Conservation (phyloP, 2,329 filamentous ascomycete genomes). For the Pseudogymnoascus sp. region DNA sequence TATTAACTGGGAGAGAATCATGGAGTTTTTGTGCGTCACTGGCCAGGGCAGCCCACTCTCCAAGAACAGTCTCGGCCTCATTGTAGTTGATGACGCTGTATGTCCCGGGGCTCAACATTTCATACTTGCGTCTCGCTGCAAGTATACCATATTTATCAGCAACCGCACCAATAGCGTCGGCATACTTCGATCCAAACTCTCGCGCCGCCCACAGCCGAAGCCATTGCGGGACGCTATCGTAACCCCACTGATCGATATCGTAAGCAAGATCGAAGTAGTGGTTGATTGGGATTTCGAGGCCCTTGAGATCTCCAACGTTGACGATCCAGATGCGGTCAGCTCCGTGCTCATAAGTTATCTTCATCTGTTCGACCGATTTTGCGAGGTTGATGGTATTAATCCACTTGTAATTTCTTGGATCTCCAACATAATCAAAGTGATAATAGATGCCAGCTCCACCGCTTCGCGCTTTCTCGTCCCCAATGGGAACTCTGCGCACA, state of each 20-base stretch:
- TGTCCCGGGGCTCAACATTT: slow-evolving; percentile 50
- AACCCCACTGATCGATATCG: slow-evolving; percentile 50
- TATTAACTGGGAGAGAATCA: slow-evolving; percentile 41
- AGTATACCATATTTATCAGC: slow-evolving; percentile 50
- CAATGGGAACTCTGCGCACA: slow-evolving; percentile 51
- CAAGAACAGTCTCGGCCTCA: slow-evolving; percentile 52
- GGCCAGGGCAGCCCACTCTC: slow-evolving; percentile 47
- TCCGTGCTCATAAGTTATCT: slow-evolving; percentile 50
- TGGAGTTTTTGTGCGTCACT: slow-evolving; percentile 49
- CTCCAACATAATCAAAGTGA: slow-evolving; percentile 45
- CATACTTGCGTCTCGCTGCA: slow-evolving; percentile 53
- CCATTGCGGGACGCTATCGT: slow-evolving; percentile 49
- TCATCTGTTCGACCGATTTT: slow-evolving; percentile 60
- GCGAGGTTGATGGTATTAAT: slow-evolving; percentile 60
- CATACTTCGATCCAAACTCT: slow-evolving; percentile 46
- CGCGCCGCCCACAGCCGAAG: slow-evolving; percentile 48
- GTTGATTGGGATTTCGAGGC: slow-evolving; percentile 54
- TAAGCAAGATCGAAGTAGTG: slow-evolving; percentile 65
- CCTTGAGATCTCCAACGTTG: slow-evolving; percentile 58
- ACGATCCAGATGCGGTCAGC: slow-evolving; percentile 51
- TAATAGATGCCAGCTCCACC: slow-evolving; percentile 61
- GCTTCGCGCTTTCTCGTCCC: slow-evolving; percentile 46
- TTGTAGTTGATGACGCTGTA: slow-evolving; percentile 58
- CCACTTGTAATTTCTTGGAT: slow-evolving; percentile 44
- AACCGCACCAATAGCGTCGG: slow-evolving; percentile 42